A percentile compares a stretch with the other conserved stretches of the same genome.
Evolutionary conservation across 305 asterid genomes (phyloP).

Genomic region (Plantago rigida): DNA sequence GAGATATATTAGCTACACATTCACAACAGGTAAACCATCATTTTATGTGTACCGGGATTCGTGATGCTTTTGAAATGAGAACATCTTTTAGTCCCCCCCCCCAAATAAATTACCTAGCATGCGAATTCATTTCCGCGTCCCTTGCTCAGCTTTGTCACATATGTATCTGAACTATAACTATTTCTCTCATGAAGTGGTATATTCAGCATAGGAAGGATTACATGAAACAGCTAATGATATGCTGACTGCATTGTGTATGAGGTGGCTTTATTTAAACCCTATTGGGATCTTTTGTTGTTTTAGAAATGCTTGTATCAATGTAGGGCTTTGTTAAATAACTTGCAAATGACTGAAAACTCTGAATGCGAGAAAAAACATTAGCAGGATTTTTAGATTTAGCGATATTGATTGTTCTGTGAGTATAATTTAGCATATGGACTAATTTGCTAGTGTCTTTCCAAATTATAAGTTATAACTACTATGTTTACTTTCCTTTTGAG

Average conservation of each 20-base stretch:
- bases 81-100: not conserved
- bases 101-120: too few species aligned
- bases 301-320: too few species aligned
- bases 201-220: not conserved
- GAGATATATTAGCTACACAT: constrained; percentile 57
- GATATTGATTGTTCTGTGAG: not conserved
- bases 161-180: too few species aligned
- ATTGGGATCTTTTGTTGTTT: not conserved
- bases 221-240: not conserved
- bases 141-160: too few species aligned
- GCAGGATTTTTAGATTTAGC: not conserved
- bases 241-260: not conserved
- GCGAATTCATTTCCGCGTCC: too few species aligned
- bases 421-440: not conserved
- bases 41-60: not conserved
- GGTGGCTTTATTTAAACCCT: not conserved
- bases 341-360: not conserved
- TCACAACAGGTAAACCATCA: constrained; percentile 27
- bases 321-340: too few species aligned
- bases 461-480: too few species aligned
- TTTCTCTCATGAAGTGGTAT: not conserved
- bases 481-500: not conserved
- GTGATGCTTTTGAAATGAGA: not conserved
- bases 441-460: not conserved
- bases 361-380: not conserved